These are phyloP conservation scores for Diphasiastrum complanatum DNA, from an alignment of 83 land plant species.

Conservation along the genomic window DNA sequence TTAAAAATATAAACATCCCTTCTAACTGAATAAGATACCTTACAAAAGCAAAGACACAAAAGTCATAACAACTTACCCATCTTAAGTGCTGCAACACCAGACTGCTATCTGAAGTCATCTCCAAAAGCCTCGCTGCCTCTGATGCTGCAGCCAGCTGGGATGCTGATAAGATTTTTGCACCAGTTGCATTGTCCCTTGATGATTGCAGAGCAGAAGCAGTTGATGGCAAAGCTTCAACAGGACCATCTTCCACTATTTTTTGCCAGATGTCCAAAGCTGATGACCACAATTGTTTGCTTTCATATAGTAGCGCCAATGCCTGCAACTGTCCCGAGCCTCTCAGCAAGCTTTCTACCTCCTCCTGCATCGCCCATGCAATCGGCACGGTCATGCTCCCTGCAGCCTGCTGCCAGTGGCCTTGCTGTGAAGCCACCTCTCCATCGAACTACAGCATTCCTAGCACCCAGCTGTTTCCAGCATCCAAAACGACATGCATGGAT, in stretches of 20 bases:
- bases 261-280: conserved; percentile 83
- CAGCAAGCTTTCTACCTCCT: conserved; percentile 82
- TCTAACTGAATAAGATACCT: not conserved
- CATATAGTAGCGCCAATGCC: conserved; percentile 92
- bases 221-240: conserved; percentile 35
- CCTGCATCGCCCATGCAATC: conserved; percentile 84
- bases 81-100: conserved; percentile 73
- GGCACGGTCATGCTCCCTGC: conserved; percentile 50
- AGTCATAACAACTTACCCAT: conserved; percentile 79
- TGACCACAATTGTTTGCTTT: conserved; percentile 62
- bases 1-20: not conserved
- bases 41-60: not conserved
- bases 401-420: conserved; percentile 38
- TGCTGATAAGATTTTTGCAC: conserved; percentile 1
- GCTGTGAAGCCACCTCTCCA: conserved; percentile 23
- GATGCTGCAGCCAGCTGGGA: conserved; percentile 54
- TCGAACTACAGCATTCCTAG: conserved; percentile 27
- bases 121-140: conserved; percentile 83
- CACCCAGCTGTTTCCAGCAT: conserved; percentile 20
- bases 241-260: conserved; percentile 53
- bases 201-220: conserved; percentile 13
- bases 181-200: conserved; percentile 9
- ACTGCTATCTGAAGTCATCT: conserved; percentile 71
- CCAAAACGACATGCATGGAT: conserved; percentile 25
- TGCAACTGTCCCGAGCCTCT: conserved; percentile 76